Percentiles rank a stretch among this genome's conserved stretches.
Conservation (phyloP, 1,284 basidiomycete genomes). For the Trichosporon coremiiforme region DNA sequence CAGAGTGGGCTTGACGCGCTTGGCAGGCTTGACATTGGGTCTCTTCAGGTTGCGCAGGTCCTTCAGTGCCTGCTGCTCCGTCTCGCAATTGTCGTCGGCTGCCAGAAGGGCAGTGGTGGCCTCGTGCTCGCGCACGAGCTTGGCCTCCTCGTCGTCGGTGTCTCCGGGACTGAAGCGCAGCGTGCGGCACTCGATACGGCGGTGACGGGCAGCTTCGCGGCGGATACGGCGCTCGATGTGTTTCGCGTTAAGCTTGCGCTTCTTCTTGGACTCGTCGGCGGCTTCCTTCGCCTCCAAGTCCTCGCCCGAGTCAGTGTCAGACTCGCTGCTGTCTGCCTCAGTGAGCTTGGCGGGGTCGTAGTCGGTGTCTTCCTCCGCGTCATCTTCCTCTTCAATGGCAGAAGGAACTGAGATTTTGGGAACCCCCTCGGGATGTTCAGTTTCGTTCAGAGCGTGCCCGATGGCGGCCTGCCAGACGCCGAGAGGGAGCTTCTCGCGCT, state of each 20-base stretch:
- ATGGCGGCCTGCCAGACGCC: constrained; percentile 8
- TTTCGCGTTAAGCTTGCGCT: background rate
- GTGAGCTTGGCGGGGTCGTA: background rate
- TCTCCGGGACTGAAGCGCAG: background rate
- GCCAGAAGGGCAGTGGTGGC: background rate
- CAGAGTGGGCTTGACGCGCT: background rate
- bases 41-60: background rate
- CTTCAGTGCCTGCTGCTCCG: background rate
- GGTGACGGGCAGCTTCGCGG: background rate
- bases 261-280: background rate
- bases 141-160: background rate
- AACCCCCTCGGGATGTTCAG: background rate
- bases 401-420: background rate
- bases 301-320: background rate
- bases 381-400: background rate
- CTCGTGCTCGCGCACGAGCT: background rate
- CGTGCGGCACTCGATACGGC: background rate
- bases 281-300: background rate
- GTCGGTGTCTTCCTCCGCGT: background rate
- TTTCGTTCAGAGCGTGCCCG: constrained; percentile 3
- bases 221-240: background rate
- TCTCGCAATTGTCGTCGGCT: background rate
- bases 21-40: background rate
- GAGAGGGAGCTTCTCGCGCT: background rate
- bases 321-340: background rate